Evolutionary conservation across 768 basidiomycete genomes (phyloP).

Genomic region (Ramaria rubella): DNA sequence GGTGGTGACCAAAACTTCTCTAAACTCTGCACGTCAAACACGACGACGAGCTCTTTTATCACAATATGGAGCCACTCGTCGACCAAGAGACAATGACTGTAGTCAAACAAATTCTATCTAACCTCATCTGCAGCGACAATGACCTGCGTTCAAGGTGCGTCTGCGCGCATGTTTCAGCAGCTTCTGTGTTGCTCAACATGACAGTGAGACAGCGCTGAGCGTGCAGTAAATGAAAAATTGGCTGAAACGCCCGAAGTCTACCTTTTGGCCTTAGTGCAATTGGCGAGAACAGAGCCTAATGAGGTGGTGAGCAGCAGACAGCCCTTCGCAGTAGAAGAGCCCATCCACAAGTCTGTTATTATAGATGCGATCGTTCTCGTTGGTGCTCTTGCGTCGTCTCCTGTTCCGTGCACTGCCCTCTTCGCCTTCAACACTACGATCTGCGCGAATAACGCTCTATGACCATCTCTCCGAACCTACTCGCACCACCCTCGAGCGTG

Average conservation of each 20-base stretch:
- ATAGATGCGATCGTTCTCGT: conserved; percentile 81
- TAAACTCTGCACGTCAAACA: not conserved
- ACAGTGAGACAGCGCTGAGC: conserved; percentile 51
- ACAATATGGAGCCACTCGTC: conserved; percentile 15
- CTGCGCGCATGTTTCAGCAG: not conserved
- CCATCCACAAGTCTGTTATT: not conserved
- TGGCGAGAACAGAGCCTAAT: conserved; percentile 68
- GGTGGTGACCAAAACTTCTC: not conserved
- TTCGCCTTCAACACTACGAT: conserved; percentile 14
- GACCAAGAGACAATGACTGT: conserved; percentile 62
- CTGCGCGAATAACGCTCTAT: conserved; percentile 55
- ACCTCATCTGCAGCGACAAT: conserved; percentile 80
- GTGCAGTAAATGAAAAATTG: conserved; percentile 74
- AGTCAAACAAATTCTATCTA: conserved; percentile 77
- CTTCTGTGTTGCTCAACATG: too few relatives aligned
- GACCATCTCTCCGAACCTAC: conserved; percentile 68
- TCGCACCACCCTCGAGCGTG: conserved; percentile 60
- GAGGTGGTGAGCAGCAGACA: conserved; percentile 55
- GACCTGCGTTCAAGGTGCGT: conserved; percentile 65
- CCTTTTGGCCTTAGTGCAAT: conserved; percentile 71
- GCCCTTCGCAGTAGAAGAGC: not conserved
- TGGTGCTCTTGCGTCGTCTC: conserved; percentile 72
- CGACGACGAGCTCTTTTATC: not conserved
- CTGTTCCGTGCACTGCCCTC: conserved; percentile 55
- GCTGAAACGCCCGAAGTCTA: conserved; percentile 75